Evolutionary conservation across 306 rosid genomes (phyloP).

Genomic region (Fragaria nilgerrensis): DNA sequence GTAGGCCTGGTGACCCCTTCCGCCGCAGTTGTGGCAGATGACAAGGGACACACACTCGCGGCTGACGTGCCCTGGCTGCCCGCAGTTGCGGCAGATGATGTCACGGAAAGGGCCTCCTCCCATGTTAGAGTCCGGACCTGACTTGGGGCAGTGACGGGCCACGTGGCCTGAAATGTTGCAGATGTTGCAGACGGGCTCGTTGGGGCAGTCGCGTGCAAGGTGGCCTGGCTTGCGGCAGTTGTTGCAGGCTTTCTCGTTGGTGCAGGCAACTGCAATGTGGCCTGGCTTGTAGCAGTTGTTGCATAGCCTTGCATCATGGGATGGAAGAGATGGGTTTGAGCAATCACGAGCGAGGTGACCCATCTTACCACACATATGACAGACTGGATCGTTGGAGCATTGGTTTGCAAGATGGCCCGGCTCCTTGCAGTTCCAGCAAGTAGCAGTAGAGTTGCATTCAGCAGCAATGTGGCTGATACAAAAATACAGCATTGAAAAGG

Average conservation of each 20-base stretch:
- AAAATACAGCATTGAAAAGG: neutral
- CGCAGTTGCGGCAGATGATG: constrained; percentile 12
- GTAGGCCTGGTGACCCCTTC: constrained; percentile 27
- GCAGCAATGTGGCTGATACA: constrained; percentile 28
- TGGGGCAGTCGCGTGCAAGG: constrained; percentile 30
- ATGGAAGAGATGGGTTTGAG: constrained; percentile 2
- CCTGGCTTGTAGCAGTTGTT: constrained; percentile 32
- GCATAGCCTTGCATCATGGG: constrained; percentile 19
- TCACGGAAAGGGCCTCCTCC: constrained; percentile 12
- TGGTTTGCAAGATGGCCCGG: constrained; percentile 28
- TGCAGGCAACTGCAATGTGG: constrained; percentile 25
- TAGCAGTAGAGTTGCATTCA: constrained; percentile 19
- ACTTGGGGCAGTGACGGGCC: constrained; percentile 17
- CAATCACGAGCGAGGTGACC: constrained; percentile 34
- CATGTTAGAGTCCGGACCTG: neutral
- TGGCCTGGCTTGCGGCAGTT: constrained; percentile 21
- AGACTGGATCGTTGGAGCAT: constrained; percentile 24
- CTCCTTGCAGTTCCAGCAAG: constrained; percentile 33
- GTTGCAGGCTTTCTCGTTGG: constrained; percentile 24
- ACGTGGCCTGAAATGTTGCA: constrained; percentile 31
- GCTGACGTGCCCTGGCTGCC: constrained; percentile 17
- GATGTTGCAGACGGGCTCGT: constrained; percentile 21
- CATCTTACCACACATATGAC: constrained; percentile 22
- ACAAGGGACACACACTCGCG: constrained; percentile 17
- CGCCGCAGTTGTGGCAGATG: constrained; percentile 28